Percentiles rank a stretch among this genome's conserved stretches.
Evolutionary conservation across 1,139 yeast species (phyloP).

Genomic region (Kurtzmaniella natalensis): DNA sequence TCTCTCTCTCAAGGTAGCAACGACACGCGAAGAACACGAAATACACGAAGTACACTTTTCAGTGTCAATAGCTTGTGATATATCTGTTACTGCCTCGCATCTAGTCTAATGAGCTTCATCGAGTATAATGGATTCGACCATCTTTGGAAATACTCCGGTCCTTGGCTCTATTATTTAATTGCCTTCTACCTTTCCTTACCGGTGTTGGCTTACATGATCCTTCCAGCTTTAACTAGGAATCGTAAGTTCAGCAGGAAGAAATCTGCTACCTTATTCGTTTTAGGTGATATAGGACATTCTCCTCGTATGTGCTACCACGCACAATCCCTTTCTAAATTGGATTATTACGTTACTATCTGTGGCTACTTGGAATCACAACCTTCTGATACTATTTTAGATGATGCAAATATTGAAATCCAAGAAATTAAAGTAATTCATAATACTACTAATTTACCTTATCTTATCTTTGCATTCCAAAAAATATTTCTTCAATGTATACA

Average conservation of each 20-base stretch:
- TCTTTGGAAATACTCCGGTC: constrained; percentile 26
- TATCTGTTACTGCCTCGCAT: too few relatives aligned
- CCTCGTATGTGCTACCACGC: constrained; percentile 97
- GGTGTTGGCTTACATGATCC: constrained; percentile 28
- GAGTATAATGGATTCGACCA: constrained; percentile 27
- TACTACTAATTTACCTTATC: constrained; percentile 42
- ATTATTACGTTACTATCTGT: constrained; percentile 75
- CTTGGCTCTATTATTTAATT: constrained; percentile 36
- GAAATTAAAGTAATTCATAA: constrained; percentile 48
- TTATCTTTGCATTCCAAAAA: constrained; percentile 57
- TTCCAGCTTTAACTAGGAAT: constrained; percentile 25
- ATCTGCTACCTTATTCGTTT: constrained; percentile 70
- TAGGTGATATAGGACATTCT: constrained; percentile 94
- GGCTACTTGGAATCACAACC: constrained; percentile 71
- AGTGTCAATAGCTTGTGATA: too few relatives aligned
- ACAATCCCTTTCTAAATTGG: constrained; percentile 61
- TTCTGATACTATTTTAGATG: constrained; percentile 47
- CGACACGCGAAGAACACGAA: too few relatives aligned
- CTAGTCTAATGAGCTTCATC: constrained; percentile 14
- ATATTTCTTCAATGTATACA: constrained; percentile 51
- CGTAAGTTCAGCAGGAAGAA: constrained; percentile 21
- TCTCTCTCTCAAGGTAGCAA: too few relatives aligned
- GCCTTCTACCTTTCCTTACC: constrained; percentile 35
- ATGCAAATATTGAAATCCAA: constrained; percentile 48
- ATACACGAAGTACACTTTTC: too few relatives aligned